Evolutionary conservation across 192 early-diverging fungal genomes (phyloP).

Genomic region (Phlyctochytrium bullatum): DNA sequence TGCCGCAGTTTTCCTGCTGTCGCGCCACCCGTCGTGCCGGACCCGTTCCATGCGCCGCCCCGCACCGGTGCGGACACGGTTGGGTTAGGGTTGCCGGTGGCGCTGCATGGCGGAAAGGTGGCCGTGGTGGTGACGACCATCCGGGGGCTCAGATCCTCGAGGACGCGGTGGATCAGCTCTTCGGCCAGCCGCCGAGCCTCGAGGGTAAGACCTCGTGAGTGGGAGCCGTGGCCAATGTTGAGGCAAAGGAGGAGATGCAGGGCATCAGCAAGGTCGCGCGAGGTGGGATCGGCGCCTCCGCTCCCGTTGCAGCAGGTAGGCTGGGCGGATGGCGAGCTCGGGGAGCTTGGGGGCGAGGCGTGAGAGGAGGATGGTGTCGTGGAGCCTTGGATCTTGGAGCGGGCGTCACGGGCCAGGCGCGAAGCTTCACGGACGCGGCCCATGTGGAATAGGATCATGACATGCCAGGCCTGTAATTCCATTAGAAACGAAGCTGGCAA

Average conservation of each 20-base stretch:
- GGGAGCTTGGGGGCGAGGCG: too few relatives aligned
- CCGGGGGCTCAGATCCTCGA: not conserved
- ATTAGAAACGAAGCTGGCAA: not conserved
- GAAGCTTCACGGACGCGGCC: not conserved
- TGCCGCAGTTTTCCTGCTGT: too few relatives aligned
- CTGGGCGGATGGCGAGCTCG: too few relatives aligned
- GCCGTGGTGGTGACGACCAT: too few relatives aligned
- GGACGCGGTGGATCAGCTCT: not conserved
- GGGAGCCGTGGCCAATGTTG: not conserved
- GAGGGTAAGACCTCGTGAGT: not conserved
- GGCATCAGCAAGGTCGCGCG: not conserved
- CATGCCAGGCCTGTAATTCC: not conserved
- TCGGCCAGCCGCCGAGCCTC: not conserved
- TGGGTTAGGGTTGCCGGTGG: too few relatives aligned
- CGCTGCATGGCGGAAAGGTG: too few relatives aligned
- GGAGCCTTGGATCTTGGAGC: not conserved
- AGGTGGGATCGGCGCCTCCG: not conserved
- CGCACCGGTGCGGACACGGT: too few relatives aligned
- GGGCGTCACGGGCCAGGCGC: not conserved
- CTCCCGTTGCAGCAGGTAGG: too few relatives aligned
- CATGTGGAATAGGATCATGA: not conserved
- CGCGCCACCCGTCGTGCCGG: not conserved
- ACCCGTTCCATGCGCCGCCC: not conserved
- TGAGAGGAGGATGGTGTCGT: too few relatives aligned
- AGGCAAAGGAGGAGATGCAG: not conserved